Base-by-base conservation (phyloP, 805 yeast species). In the Starmerella geochares region DNA sequence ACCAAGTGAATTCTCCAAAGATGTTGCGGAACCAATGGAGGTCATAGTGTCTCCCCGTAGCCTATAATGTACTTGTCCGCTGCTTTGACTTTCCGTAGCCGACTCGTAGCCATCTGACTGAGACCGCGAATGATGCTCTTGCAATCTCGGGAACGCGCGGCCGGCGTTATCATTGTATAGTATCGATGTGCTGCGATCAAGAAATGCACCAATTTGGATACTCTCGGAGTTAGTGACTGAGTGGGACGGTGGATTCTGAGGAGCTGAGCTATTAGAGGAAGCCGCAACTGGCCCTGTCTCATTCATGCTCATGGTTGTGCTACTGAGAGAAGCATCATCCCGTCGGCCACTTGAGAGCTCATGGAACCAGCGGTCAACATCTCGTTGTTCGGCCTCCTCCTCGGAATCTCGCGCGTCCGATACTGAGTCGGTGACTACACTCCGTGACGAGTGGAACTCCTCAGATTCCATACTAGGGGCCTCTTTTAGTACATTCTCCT, bases 361-460 rank as follows among this genome's bases (percentile, higher is more conserved):
- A 32, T 58, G 54, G 49, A 53, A 62, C 68, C 68, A 65, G 14
- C 58, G 62, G 24, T 64, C 66, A 7, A 65, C 67, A 32, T 65
- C 66, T 8, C 62, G 55, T 50, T 63, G 66, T 41, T 62, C 61
- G 11, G 55, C 61, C 39, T 58, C 64, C 25, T 61, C 61, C 10
- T 56, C 59, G 3, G 51, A 53, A 6, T 39, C 24, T 16, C 47
- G 54, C 21, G 20, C 42, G n/a, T 39, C 37, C 2, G 40, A 40
- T 6, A 4, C n/a, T 16, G 37, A 33, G 6, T 33, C 21, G 5
- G 40, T n/a, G 10, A 29, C 16, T 7, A 43, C 13, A 13, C 46
- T 31, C 5, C 39, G 20, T 7, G 42, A 45, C 7, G 43, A 46
- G 16, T 20, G 29, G 27, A 27, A 49, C 44, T 24, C 29, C 28